Evolutionary conservation across 2,329 filamentous ascomycete species (phyloP), one percentile per base, ranked within the genome.

Genomic region (Fusarium duplospermum): DNA sequence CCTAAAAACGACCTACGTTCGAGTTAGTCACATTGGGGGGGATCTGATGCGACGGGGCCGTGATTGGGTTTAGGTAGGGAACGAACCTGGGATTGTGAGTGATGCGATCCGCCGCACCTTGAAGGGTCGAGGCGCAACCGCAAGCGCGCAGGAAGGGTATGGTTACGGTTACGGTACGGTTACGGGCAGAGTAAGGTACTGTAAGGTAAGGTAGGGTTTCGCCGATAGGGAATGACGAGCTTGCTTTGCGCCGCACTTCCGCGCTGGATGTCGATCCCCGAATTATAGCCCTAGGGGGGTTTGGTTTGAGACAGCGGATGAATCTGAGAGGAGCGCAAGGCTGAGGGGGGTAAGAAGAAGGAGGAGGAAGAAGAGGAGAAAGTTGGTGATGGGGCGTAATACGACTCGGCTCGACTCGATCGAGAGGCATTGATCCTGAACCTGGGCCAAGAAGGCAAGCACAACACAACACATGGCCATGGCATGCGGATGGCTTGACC

Each of bases 51-150:
- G 71, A 77, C 72, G 62, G 67, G 64, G 67, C 50, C 72, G 66
- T 70, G 70, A 68, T 74, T 77, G 71, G 71, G 35, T 42, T 69
- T 56, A 50, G 64, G 5, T 33, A 33, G 31, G 31, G 67, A 69
- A 62, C 57, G 67, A 69, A 62, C 57, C 57, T 61, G 31, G 59
- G 18, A 42, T 42, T 20, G 40, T 33, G 16, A 69, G 71, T 67
- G 71, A 68, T 75, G 75, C 75, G 73, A 77, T 77, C 75, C 40
- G 75, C 75, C 40, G 75, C 71, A 77, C 69, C 67, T 71, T 74
- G 71, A 62, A 60, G 42, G 71, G 62, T 66, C 66, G 62, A 70
- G 68, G 54, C 62, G 33, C 52, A 58, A 54, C 27, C 60, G n/a
- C 64, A 68, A 54, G 47, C 47, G 47, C 47, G 47, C 47, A 54